A percentile compares a stretch with the other conserved stretches of the same genome.
phyloP scores from a whole-genome alignment of 306 rosid species.

The Rosa chinensis region DNA sequence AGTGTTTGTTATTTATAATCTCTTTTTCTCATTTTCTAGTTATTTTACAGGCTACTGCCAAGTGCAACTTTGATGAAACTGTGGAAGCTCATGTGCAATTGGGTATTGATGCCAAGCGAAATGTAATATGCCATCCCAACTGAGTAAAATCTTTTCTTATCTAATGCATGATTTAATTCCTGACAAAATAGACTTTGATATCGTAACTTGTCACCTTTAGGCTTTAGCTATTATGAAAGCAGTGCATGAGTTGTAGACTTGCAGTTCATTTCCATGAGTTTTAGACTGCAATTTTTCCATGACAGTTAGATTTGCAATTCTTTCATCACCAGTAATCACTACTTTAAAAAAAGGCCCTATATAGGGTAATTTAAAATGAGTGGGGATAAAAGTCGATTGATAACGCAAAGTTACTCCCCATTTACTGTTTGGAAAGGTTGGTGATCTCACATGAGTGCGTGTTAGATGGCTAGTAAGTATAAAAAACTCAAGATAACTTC shows the following conservation, averaged over 20 bases:
- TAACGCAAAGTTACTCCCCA: not conserved
- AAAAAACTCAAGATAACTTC: not conserved
- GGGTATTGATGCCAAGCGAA: slow-evolving; percentile 86
- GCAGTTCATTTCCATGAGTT: not conserved
- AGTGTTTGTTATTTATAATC: slow-evolving; percentile 13
- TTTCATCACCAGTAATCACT: not conserved
- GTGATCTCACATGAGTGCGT: not conserved
- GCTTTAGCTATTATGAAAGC: not conserved
- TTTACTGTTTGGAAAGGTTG: not conserved
- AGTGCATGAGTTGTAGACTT: not conserved
- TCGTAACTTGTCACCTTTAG: not conserved
- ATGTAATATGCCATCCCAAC: slow-evolving; percentile 48
- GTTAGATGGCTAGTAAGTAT: not conserved
- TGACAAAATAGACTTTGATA: not conserved
- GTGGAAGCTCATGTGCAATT: slow-evolving; percentile 85
- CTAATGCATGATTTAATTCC: not conserved
- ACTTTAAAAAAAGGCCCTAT: not conserved
- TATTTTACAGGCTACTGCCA: slow-evolving; percentile 68
- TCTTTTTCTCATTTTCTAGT: slow-evolving; percentile 27
- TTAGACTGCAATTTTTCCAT: not conserved
- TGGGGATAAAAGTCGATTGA: not conserved
- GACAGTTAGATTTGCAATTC: not conserved
- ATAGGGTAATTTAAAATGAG: not conserved
- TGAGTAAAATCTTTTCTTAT: slow-evolving; percentile 10
- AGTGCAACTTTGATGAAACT: slow-evolving; percentile 81